A percentile compares a stretch with the other conserved stretches of the same genome.
phyloP scores from a whole-genome alignment of 495 filamentous ascomycete species.

The Lentithecium fluviatile region DNA sequence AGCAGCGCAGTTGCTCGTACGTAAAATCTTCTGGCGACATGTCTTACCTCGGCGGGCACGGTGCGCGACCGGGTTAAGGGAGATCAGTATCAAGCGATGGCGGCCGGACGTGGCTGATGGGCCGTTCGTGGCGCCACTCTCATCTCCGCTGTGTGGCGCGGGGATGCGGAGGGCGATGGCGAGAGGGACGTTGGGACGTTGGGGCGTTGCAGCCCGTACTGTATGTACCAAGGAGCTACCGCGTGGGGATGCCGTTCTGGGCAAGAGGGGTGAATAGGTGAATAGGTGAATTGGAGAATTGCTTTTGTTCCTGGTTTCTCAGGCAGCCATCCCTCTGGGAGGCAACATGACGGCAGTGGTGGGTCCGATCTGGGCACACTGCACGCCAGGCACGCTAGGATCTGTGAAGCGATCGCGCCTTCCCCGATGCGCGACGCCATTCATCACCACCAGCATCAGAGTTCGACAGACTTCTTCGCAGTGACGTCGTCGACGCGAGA shows the following conservation, averaged over 20 bases:
- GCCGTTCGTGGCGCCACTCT: neutral
- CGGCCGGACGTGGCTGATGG: constrained; percentile 1
- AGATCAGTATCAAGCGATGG: neutral
- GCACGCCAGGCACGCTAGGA: no score
- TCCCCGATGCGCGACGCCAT: neutral
- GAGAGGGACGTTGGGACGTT: no score
- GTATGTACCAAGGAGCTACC: neutral
- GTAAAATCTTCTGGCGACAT: constrained; percentile 9
- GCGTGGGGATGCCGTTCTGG: constrained; percentile 3
- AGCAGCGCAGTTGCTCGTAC: constrained; percentile 17
- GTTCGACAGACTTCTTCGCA: neutral
- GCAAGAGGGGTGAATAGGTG: constrained; percentile 11
- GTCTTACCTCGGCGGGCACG: neutral
- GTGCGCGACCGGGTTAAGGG: neutral
- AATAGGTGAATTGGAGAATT: no score
- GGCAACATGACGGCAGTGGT: neutral
- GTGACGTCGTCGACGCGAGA: neutral
- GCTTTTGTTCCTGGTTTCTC: neutral
- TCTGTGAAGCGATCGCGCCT: neutral
- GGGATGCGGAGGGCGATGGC: no score
- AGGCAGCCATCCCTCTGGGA: neutral
- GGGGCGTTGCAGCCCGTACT: no score
- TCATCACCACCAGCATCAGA: neutral
- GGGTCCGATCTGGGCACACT: neutral
- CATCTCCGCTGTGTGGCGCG: neutral